Percentiles rank a stretch among this genome's conserved stretches.
Evolutionary conservation across 2,329 filamentous ascomycete genomes (phyloP).

Genomic region (Scorias spongiosa): DNA sequence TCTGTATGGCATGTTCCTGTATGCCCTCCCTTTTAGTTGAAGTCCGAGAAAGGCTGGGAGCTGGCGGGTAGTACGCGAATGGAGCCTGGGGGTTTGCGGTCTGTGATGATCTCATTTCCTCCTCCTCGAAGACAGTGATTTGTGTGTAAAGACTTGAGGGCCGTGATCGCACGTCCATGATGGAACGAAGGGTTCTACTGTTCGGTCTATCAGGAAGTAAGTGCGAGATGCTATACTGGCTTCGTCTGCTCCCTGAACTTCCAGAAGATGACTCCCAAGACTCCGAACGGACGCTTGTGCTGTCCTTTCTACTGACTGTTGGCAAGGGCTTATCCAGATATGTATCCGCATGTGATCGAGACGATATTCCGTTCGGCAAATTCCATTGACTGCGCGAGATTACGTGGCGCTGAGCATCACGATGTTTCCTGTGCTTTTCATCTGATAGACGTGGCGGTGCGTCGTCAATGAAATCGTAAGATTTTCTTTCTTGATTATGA

Average conservation of each 20-base stretch:
- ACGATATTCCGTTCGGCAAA: not conserved
- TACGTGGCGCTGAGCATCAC: constrained; percentile 5
- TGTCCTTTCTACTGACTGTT: not conserved
- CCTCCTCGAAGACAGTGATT: constrained; percentile 20
- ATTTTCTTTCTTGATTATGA: constrained; percentile 5
- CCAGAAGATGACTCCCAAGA: constrained; percentile 8
- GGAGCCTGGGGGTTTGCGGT: constrained; percentile 3
- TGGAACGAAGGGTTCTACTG: constrained; percentile 2
- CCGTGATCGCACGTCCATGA: constrained; percentile 5
- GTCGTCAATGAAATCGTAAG: constrained; percentile 21
- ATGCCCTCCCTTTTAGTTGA: not conserved
- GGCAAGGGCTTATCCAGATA: not conserved
- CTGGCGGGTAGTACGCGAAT: constrained; percentile 1
- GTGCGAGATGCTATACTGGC: constrained; percentile 10
- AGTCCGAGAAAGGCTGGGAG: not conserved
- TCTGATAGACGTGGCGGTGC: constrained; percentile 13
- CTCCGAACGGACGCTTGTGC: not conserved
- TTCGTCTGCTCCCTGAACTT: constrained; percentile 13
- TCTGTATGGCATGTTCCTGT: constrained; percentile 6
- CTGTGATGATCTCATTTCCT: constrained; percentile 6
- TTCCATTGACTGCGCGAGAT: constrained; percentile 8
- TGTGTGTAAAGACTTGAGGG: constrained; percentile 9
- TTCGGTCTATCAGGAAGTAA: constrained; percentile 19
- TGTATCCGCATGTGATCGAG: too few species aligned
- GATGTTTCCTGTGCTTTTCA: constrained; percentile 5